Evolutionary conservation across 1,284 basidiomycete genomes (phyloP).

Genomic region (Leccinum pallidistipes): DNA sequence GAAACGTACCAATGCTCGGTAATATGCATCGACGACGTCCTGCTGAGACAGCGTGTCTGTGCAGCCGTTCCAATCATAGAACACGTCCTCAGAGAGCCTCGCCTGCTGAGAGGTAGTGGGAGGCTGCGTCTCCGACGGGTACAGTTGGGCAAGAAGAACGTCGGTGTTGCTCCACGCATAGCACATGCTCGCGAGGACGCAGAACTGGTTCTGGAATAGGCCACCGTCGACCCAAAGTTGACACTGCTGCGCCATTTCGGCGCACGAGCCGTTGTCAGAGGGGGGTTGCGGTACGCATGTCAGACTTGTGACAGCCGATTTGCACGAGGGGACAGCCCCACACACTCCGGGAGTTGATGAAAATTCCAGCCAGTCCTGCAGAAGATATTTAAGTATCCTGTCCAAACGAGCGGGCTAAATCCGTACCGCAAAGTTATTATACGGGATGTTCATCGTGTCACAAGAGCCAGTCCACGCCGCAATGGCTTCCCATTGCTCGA

Average conservation of each 20-base stretch:
- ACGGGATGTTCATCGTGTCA: slow-evolving; percentile 18
- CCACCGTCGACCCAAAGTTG: slow-evolving; percentile 16
- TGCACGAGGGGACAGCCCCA: slow-evolving; percentile 7
- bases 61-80: slow-evolving; percentile 26
- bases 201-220: slow-evolving; percentile 27
- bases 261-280: slow-evolving; percentile 27
- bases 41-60: slow-evolving; percentile 23
- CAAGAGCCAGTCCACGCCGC: slow-evolving; percentile 26
- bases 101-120: slow-evolving; percentile 15
- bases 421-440: slow-evolving; percentile 21
- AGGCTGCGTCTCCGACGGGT: slow-evolving; percentile 7
- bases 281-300: slow-evolving; percentile 24
- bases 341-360: slow-evolving; percentile 23
- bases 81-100: slow-evolving; percentile 20
- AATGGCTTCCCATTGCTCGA: slow-evolving; percentile 17
- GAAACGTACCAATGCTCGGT: slow-evolving; percentile 17
- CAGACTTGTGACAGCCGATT: not conserved
- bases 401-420: not conserved
- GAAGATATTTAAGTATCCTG: not conserved
- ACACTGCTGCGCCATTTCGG: slow-evolving; percentile 15
- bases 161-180: slow-evolving; percentile 26
- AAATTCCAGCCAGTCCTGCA: slow-evolving; percentile 26
- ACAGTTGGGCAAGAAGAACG: slow-evolving; percentile 16
- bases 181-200: slow-evolving; percentile 27
- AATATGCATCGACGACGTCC: slow-evolving; percentile 25